Percentiles rank a stretch among this genome's conserved stretches.
Conservation (phyloP, 768 basidiomycete species). For the Psilocybe subaeruginosa region DNA sequence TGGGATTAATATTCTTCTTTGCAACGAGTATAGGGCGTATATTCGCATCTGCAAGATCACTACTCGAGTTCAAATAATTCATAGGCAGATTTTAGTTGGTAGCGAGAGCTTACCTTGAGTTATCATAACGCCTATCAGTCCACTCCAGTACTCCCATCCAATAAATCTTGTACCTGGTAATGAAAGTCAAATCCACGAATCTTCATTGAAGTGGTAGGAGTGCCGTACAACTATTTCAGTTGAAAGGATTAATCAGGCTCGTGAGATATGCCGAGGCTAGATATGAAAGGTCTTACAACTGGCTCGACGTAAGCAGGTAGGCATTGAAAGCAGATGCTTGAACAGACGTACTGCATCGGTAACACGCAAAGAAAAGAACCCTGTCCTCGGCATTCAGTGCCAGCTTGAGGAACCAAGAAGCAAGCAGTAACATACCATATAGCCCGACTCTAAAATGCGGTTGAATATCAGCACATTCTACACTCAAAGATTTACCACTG, state of each 20-base stretch:
- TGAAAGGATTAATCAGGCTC: too few species aligned
- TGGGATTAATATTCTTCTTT: neutral
- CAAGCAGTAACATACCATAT: too few species aligned
- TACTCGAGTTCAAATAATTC: neutral
- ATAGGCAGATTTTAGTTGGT: too few species aligned
- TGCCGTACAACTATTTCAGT: too few species aligned
- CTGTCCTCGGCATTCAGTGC: neutral
- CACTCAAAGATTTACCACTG: too few species aligned
- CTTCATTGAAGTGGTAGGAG: too few species aligned
- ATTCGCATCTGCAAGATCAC: constrained; percentile 1
- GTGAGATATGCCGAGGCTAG: too few species aligned
- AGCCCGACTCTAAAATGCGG: too few species aligned
- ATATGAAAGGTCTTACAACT: too few species aligned
- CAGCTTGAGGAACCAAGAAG: too few species aligned
- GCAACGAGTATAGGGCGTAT: neutral
- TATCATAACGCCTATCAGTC: neutral
- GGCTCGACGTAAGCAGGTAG: too few species aligned
- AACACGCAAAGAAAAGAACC: neutral
- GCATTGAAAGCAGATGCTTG: neutral
- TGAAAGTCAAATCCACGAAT: neutral
- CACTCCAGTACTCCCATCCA: neutral
- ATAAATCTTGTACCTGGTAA: neutral
- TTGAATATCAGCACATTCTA: too few species aligned
- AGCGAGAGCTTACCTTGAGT: neutral
- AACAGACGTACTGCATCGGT: neutral